Base-by-base conservation (phyloP, 2,329 filamentous ascomycete genomes). In the Penicillium sp. region DNA sequence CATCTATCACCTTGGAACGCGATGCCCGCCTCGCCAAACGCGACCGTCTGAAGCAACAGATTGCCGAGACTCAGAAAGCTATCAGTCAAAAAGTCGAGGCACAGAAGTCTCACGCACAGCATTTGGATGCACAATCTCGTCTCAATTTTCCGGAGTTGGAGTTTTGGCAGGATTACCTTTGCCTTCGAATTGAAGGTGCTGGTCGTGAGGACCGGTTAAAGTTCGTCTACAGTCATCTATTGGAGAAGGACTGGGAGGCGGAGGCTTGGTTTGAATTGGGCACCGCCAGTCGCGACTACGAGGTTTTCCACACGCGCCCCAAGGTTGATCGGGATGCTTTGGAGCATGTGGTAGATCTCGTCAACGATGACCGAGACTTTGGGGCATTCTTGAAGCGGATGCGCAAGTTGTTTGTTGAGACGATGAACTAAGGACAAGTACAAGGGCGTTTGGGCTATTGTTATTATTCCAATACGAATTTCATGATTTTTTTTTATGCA, bases 221-320 rank as follows among this genome's bases (percentile, higher is more conserved):
- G 73, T 96, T 99, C 71, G 83, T 94, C 3, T 99, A 91, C 69
- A 89, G 86, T 29, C 90, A 95, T 72, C 80, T 97, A 44, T 86
- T 95, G 68, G 91, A 96, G 77, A 84, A 86, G 66, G 87, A 94
- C 69, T 92, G 90, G 87, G 90, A 92, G 65, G 82, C 86, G 56
- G 92, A 97, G 76, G 91, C 89, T 15, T 95, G 89, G 86, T 97
- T 99, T 70, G 93, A 97, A 77, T 79, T 99, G 54, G 86, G 88
- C 63, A 96, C 89, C 44, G 85, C 86, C 35, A 85, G 84, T 60
- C 81, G 89, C 57, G 92, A 96, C 66, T 97, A 97, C 73, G 88
- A 90, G 60, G 88, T 97, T 37, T 82, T 86, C 56, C 87, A 90
- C 64, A 89, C 87, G 65, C 82, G 88, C 68, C 94, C 94, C 13